Evolutionary conservation across 1,139 yeast species (phyloP).

Genomic region (Candida glucosophila): DNA sequence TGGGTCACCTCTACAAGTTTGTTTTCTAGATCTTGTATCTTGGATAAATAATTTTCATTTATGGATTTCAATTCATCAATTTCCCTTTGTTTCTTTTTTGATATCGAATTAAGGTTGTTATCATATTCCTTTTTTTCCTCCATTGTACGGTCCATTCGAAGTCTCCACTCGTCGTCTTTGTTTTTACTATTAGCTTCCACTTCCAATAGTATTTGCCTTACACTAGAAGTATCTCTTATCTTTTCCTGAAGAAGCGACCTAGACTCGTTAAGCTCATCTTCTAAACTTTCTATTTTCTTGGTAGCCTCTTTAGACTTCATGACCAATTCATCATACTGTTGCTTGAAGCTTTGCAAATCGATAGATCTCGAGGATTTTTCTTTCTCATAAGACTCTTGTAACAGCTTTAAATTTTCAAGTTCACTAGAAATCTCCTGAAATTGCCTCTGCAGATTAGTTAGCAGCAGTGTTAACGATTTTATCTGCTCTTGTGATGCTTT

Average conservation of each 20-base stretch:
- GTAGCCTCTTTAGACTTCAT: constrained; percentile 62
- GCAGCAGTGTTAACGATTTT: constrained; percentile 22
- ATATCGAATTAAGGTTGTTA: constrained; percentile 37
- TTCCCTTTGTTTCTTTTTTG: constrained; percentile 45
- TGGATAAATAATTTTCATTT: constrained; percentile 18
- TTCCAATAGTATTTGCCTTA: constrained; percentile 62
- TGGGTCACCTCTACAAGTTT: constrained; percentile 26
- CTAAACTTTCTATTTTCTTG: constrained; percentile 54
- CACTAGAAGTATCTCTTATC: constrained; percentile 65
- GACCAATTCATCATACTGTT: constrained; percentile 70
- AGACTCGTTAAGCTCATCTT: constrained; percentile 73
- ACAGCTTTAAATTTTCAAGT: constrained; percentile 36
- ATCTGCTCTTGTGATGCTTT: constrained; percentile 29
- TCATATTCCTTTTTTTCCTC: constrained; percentile 60
- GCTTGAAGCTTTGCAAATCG: constrained; percentile 51
- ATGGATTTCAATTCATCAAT: constrained; percentile 33
- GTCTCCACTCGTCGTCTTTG: constrained; percentile 27
- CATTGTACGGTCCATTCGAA: constrained; percentile 21
- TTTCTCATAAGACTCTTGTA: constrained; percentile 35
- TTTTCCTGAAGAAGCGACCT: constrained; percentile 70
- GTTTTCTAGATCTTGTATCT: constrained; percentile 28
- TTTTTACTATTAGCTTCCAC: constrained; percentile 50
- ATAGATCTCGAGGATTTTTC: constrained; percentile 42
- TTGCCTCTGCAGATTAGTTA: constrained; percentile 37
- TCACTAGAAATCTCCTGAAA: constrained; percentile 45